Base-by-base conservation (phyloP, 2,329 filamentous ascomycete genomes). In the Pezizomycotina sp. region DNA sequence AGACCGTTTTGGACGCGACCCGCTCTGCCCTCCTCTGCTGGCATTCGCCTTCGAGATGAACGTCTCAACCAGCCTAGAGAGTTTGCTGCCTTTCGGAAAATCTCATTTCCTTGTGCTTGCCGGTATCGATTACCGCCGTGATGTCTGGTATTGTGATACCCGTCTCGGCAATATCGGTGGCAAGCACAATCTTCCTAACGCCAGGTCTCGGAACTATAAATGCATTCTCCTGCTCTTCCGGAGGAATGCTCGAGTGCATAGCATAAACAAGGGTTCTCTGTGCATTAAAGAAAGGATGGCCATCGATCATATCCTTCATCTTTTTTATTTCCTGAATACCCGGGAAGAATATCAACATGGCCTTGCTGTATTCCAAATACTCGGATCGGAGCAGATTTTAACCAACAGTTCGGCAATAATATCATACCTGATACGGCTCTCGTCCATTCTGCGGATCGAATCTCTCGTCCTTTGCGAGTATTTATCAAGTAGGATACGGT, bases 111-210 rank as follows among this genome's bases (percentile, higher is more conserved):
- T 91, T 83, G 58, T 95, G 86, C 57, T 92, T 95, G 38, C 89
- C 89, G 1, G 83, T 84, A 56, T 98, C 89, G 40, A 98, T 78
- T 28, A 98, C 89, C 50, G 84, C 92, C 1, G 89, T 95, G 19
- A 98, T 81, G 54, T 98, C 89, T 1, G 89, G 89, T 47, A 98
- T 98, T 0, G 89, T 98, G 53, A 98, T 92, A 62, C 89, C 89
- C 1, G 89, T 98, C 57, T 98, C 89, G 4, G 89, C 89, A 55
- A 98, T 98, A 53, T 98, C 98, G 9, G 89, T 98, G 2, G 89
- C 84, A 36, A 98, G 68, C 2, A 98, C 86, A 46, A 98, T 89
- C 60, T 98, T 98, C 45, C 84, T 71, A 38, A 74, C 65, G 1
- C 86, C 86, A 3, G 65, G 66, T 1, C 84, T 82, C 4, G 89